A percentile compares a stretch with the other conserved stretches of the same genome.
Evolutionary conservation across 768 basidiomycete genomes (phyloP).

Genomic region (Termitomyces sp.): DNA sequence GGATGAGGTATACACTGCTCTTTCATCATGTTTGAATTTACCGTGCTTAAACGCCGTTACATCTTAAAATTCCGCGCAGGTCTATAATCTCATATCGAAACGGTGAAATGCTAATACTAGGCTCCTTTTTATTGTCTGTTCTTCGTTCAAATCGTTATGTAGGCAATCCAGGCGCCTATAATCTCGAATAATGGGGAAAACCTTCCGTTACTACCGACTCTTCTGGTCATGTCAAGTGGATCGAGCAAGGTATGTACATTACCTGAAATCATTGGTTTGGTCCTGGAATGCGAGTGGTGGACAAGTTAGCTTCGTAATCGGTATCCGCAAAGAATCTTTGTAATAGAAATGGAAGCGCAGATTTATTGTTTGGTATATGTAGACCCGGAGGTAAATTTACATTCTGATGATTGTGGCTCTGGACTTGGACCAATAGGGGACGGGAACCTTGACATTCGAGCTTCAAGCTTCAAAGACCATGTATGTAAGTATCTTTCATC

Average conservation of each 20-base stretch:
- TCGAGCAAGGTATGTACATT: not conserved
- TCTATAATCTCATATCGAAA: not conserved
- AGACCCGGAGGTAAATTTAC: no score
- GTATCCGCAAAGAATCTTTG: no score
- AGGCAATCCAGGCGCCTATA: not conserved
- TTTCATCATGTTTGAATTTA: not conserved
- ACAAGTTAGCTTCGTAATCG: no score
- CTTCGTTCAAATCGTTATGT: not conserved
- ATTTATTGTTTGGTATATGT: no score
- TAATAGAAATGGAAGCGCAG: no score
- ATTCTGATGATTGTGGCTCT: no score
- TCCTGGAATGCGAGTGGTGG: no score
- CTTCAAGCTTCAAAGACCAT: no score
- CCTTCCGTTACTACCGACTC: not conserved
- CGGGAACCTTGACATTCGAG: not conserved
- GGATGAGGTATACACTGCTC: not conserved
- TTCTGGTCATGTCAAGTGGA: not conserved
- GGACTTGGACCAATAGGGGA: not conserved
- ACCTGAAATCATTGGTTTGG: no score
- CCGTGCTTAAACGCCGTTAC: not conserved
- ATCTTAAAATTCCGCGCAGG: not conserved
- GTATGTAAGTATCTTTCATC: not conserved
- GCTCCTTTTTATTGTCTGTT: conserved; percentile 2
- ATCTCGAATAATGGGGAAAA: not conserved
- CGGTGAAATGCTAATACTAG: not conserved